These are phyloP conservation scores for Kluyveromyces sp. DNA, from an alignment of 1,139 yeast species.

Conservation along the genomic window DNA sequence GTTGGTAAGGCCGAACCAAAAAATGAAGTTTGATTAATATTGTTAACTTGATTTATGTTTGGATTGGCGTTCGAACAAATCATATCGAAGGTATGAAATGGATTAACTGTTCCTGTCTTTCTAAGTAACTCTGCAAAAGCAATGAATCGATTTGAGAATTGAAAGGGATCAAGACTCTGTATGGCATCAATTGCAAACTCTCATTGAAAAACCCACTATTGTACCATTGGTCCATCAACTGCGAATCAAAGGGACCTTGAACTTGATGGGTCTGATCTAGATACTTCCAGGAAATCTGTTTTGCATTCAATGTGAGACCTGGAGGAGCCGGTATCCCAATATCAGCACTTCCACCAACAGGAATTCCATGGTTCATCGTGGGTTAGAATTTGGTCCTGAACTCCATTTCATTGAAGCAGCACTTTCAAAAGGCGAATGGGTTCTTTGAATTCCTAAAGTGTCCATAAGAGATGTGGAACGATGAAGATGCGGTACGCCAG, in stretches of 20 bases:
- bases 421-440: constrained; percentile 8
- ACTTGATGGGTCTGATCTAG: constrained; percentile 24
- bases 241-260: constrained; percentile 30
- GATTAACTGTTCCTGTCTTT: constrained; percentile 22
- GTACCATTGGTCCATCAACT: constrained; percentile 28
- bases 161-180: constrained; percentile 16
- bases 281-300: constrained; percentile 24
- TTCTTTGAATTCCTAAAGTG: constrained; percentile 18
- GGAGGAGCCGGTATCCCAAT: not conserved
- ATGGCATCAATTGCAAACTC: constrained; percentile 18
- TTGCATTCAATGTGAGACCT: constrained; percentile 1
- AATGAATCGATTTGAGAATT: constrained; percentile 17
- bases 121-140: constrained; percentile 21
- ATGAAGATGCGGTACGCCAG: constrained; percentile 2
- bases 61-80: constrained; percentile 6
- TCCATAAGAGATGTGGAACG: constrained; percentile 22
- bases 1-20: not conserved
- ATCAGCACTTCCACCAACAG: not conserved
- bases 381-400: no score
- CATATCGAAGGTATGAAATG: constrained; percentile 23
- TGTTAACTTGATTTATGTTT: no score
- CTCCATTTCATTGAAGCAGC: not conserved
- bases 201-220: constrained; percentile 26
- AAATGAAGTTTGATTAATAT: not conserved
- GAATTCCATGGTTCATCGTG: no score